phyloP scores from a whole-genome alignment of 768 basidiomycete species.

The Amanita pallidorosea region DNA sequence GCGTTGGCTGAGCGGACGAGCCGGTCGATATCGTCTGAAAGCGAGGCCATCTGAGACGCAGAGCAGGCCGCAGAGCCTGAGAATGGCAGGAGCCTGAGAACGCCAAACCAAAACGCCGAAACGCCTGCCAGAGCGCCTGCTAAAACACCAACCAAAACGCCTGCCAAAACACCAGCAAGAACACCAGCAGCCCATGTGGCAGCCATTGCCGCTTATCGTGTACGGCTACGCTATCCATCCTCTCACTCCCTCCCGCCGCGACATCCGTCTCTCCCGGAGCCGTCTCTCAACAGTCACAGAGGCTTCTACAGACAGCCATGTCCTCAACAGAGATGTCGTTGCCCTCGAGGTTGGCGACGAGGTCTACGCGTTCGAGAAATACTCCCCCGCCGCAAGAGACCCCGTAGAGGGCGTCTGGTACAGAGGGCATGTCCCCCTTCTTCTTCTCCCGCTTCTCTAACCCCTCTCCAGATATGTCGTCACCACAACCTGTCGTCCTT shows the following conservation, averaged over 20 bases:
- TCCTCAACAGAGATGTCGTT: constrained; percentile 65
- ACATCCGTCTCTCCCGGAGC: constrained; percentile 49
- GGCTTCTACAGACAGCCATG: constrained; percentile 50
- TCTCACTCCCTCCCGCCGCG: constrained; percentile 62
- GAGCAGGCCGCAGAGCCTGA: background rate
- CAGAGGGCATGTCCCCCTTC: constrained; percentile 58
- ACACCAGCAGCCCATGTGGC: constrained; percentile 27
- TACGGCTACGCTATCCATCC: constrained; percentile 90
- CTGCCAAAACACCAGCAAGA: too few species aligned
- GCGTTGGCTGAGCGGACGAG: constrained; percentile 40
- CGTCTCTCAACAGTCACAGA: constrained; percentile 55
- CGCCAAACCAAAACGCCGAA: too few species aligned
- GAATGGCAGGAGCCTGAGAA: background rate
- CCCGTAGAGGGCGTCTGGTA: constrained; percentile 77
- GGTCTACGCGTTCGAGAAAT: constrained; percentile 94
- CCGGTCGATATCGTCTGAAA: constrained; percentile 62
- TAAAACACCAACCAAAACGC: too few species aligned
- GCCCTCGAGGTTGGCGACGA: constrained; percentile 92
- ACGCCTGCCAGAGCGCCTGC: too few species aligned
- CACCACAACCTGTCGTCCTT: constrained; percentile 66
- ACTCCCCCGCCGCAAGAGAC: constrained; percentile 62
- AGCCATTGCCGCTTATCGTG: constrained; percentile 54
- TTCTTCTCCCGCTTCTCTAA: constrained; percentile 4
- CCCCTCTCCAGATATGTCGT: constrained; percentile 62
- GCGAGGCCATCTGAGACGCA: constrained; percentile 29